A percentile compares a stretch with the other conserved stretches of the same genome.
These are phyloP conservation scores for Kodamaea sp. DNA, from an alignment of 1,139 yeast genomes.

Conservation along the genomic window DNA sequence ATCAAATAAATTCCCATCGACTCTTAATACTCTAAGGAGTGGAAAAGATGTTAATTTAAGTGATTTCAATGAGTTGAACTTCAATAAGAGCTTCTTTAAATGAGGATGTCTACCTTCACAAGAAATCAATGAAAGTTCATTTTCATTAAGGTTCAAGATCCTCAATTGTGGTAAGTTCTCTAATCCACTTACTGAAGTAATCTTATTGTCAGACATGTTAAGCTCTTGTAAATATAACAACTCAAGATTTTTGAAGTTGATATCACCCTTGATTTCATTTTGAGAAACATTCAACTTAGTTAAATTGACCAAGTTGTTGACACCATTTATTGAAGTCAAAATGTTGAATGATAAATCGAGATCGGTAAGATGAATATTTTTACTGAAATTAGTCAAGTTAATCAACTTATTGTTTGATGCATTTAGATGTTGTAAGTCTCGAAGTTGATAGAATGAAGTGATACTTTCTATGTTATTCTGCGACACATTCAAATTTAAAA, in stretches of 20 bases:
- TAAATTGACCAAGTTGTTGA: constrained; percentile 40
- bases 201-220: constrained; percentile 40
- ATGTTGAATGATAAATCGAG: constrained; percentile 33
- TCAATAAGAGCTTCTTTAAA: constrained; percentile 44
- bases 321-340: constrained; percentile 33
- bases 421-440: constrained; percentile 43
- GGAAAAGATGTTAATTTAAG: constrained; percentile 36
- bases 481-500: constrained; percentile 36
- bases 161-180: constrained; percentile 35
- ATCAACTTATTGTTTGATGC: constrained; percentile 37
- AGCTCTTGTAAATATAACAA: constrained; percentile 44
- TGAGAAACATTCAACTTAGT: constrained; percentile 39
- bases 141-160: constrained; percentile 43
- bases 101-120: constrained; percentile 23
- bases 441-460: constrained; percentile 38
- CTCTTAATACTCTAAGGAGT: constrained; percentile 39
- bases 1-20: constrained; percentile 43
- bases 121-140: constrained; percentile 26
- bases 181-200: constrained; percentile 32
- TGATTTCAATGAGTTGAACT: constrained; percentile 32
- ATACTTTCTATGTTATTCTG: constrained; percentile 39
- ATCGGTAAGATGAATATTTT: constrained; percentile 37
- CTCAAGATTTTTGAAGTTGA: constrained; percentile 35
- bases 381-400: constrained; percentile 28
- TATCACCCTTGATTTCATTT: constrained; percentile 36